A percentile compares a stretch with the other conserved stretches of the same genome.
phyloP scores from a whole-genome alignment of 1,284 basidiomycete genomes.

The Tilletiaria anomala region DNA sequence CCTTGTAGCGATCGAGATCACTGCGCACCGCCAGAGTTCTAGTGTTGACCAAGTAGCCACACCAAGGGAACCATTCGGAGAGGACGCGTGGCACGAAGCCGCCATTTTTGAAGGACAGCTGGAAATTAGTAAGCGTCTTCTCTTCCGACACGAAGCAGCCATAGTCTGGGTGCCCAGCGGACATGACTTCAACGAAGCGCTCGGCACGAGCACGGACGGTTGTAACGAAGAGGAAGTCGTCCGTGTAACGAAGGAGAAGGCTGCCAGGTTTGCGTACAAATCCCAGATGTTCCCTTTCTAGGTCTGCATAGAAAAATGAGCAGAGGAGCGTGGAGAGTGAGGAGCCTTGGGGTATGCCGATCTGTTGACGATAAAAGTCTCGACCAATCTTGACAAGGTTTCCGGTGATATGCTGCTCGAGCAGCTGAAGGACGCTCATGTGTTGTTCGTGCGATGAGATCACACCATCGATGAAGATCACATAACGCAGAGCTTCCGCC shows the following conservation, averaged over 20 bases:
- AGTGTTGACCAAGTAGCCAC: too few species aligned
- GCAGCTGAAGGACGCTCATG: slow-evolving; percentile 54
- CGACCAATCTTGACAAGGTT: slow-evolving; percentile 61
- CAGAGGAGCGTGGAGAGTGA: slow-evolving; percentile 77
- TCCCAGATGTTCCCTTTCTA: slow-evolving; percentile 55
- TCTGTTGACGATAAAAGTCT: slow-evolving; percentile 64
- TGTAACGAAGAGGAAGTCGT: slow-evolving; percentile 85
- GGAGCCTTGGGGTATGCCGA: slow-evolving; percentile 93
- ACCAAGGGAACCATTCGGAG: slow-evolving; percentile 41
- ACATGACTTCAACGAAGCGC: slow-evolving; percentile 64
- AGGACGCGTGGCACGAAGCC: slow-evolving; percentile 26
- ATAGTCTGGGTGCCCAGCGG: slow-evolving; percentile 59
- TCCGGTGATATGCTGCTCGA: slow-evolving; percentile 75
- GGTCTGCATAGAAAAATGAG: slow-evolving; percentile 64
- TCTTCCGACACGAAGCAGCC: slow-evolving; percentile 76
- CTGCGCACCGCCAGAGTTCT: too few species aligned
- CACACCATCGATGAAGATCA: slow-evolving; percentile 73
- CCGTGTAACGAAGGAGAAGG: slow-evolving; percentile 62
- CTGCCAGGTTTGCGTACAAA: slow-evolving; percentile 45
- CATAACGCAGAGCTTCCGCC: slow-evolving; percentile 55
- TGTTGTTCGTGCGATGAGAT: slow-evolving; percentile 49
- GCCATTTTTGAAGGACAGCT: slow-evolving; percentile 43
- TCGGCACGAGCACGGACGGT: slow-evolving; percentile 53
- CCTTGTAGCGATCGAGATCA: too few species aligned
- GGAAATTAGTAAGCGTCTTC: slow-evolving; percentile 74